A percentile compares a stretch with the other conserved stretches of the same genome.
phyloP scores from a whole-genome alignment of 805 yeast species.

The Saccharomyces paradoxus region DNA sequence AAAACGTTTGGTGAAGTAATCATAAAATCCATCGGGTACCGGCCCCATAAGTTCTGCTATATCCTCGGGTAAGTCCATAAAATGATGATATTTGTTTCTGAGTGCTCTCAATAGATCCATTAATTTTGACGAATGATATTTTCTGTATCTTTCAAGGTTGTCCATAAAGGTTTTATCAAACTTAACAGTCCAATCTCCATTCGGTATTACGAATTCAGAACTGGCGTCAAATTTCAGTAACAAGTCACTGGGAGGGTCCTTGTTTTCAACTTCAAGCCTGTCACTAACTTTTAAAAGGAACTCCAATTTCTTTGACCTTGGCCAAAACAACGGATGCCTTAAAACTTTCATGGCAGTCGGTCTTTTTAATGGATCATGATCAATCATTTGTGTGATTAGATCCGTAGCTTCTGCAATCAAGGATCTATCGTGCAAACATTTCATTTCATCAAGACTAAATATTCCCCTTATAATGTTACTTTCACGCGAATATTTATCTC shows the following conservation, averaged over 20 bases:
- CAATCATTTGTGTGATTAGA: constrained; percentile 65
- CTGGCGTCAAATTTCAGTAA: constrained; percentile 46
- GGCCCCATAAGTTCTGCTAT: constrained; percentile 64
- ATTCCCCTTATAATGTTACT: constrained; percentile 73
- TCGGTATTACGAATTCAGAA: constrained; percentile 44
- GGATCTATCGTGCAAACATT: constrained; percentile 10
- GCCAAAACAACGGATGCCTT: constrained; percentile 89
- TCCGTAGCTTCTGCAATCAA: constrained; percentile 56
- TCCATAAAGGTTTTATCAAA: constrained; percentile 70
- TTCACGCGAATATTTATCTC: constrained; percentile 82
- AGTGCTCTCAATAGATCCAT: constrained; percentile 84
- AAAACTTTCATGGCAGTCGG: constrained; percentile 64
- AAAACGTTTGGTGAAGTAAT: constrained; percentile 64
- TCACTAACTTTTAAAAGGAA: constrained; percentile 84
- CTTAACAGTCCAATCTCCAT: constrained; percentile 66
- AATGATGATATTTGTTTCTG: constrained; percentile 91
- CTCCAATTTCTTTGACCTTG: constrained; percentile 60
- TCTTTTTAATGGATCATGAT: constrained; percentile 54
- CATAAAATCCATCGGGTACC: constrained; percentile 75
- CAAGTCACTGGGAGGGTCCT: constrained; percentile 68
- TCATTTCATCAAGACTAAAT: constrained; percentile 37
- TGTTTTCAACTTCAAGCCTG: constrained; percentile 73
- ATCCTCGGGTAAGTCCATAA: constrained; percentile 71
- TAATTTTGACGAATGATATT: constrained; percentile 67
- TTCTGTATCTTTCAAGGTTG: constrained; percentile 84